These are phyloP conservation scores for Boletus subparvulus DNA, from an alignment of 768 basidiomycete species.

Conservation along the genomic window DNA sequence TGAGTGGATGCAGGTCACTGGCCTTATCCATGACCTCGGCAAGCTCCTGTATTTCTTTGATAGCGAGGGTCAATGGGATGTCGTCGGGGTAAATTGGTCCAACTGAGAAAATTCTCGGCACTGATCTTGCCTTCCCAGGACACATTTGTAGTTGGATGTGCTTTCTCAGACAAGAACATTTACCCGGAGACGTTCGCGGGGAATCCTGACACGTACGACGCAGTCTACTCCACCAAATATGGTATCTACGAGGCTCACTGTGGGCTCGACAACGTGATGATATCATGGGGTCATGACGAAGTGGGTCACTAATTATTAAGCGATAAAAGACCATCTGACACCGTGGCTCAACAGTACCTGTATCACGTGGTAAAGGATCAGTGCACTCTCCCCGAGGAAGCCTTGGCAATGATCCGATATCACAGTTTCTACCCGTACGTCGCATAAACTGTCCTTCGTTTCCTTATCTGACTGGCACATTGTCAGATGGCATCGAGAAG, in stretches of 20 bases:
- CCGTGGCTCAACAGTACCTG: constrained; percentile 54
- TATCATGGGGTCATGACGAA: constrained; percentile 92
- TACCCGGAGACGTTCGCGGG: constrained; percentile 74
- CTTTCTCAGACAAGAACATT: constrained; percentile 80
- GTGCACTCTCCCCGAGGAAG: constrained; percentile 75
- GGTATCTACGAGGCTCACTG: constrained; percentile 80
- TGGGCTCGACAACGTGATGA: constrained; percentile 83
- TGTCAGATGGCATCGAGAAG: constrained; percentile 80
- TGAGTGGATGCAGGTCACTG: constrained; percentile 91
- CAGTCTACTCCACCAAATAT: constrained; percentile 65
- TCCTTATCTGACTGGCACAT: not conserved
- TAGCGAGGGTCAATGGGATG: constrained; percentile 91
- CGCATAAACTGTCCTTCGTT: not conserved
- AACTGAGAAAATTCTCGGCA: not conserved
- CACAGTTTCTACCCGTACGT: constrained; percentile 89
- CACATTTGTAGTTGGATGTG: constrained; percentile 82
- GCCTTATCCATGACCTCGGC: constrained; percentile 86
- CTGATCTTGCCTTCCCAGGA: constrained; percentile 40
- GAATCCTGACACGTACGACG: constrained; percentile 68
- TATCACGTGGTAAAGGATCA: constrained; percentile 85
- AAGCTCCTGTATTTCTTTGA: constrained; percentile 84
- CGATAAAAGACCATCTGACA: constrained; percentile 2
- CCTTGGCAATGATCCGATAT: constrained; percentile 88
- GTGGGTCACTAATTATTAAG: constrained; percentile 39
- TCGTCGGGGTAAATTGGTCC: constrained; percentile 67